A percentile compares a stretch with the other conserved stretches of the same genome.
Conservation (phyloP, 805 yeast species). For the Monosporozyma aquatica region DNA sequence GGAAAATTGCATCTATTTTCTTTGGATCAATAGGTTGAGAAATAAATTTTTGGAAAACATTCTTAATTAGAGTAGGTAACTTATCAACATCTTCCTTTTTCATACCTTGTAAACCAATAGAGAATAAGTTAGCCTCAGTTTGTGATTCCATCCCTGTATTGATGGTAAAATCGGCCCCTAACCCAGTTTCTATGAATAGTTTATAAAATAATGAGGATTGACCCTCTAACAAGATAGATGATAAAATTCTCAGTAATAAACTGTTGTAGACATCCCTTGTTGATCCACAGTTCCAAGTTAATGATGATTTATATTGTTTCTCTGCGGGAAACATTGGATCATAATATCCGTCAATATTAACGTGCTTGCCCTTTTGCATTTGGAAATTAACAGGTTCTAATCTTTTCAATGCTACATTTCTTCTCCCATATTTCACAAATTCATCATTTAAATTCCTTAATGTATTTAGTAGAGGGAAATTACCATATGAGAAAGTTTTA, state of each 20-base stretch:
- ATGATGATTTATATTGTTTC: constrained; percentile 66
- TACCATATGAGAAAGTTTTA: constrained; percentile 80
- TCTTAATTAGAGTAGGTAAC: constrained; percentile 37
- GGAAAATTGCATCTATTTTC: constrained; percentile 77
- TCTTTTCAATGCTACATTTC: constrained; percentile 24
- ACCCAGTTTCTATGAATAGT: constrained; percentile 72
- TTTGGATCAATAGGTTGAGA: constrained; percentile 41
- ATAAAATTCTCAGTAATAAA: constrained; percentile 61
- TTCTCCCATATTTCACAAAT: constrained; percentile 45
- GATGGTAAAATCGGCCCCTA: constrained; percentile 78
- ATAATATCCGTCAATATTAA: constrained; percentile 57
- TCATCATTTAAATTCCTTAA: constrained; percentile 46
- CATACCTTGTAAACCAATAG: constrained; percentile 80
- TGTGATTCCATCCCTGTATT: constrained; percentile 83
- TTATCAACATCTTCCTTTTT: constrained; percentile 31
- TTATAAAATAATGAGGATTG: constrained; percentile 88
- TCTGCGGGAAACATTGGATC: constrained; percentile 66
- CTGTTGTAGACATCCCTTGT: constrained; percentile 62
- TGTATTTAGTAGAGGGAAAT: constrained; percentile 54
- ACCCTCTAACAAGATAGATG: constrained; percentile 73
- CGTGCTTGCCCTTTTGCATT: constrained; percentile 23
- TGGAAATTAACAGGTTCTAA: constrained; percentile 39
- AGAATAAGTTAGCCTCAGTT: constrained; percentile 66
- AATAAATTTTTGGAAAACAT: constrained; percentile 38
- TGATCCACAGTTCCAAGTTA: constrained; percentile 82